Evolutionary conservation across 164 flowering plant genomes (phyloP), one percentile per base, ranked within the genome.

Genomic region (Piper longum): DNA sequence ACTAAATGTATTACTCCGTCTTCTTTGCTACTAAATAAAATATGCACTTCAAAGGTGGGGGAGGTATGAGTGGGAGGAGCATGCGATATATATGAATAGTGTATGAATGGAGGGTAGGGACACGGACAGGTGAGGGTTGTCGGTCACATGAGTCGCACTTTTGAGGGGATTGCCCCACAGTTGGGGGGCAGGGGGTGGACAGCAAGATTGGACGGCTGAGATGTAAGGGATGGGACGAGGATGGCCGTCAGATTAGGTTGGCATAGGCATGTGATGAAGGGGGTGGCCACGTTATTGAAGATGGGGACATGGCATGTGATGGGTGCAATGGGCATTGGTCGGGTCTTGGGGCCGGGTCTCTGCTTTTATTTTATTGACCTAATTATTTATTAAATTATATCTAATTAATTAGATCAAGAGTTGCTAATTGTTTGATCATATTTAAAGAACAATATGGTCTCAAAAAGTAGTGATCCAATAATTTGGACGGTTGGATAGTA

Each of bases 111-210:
- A 58, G 63, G 45, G 7, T n/a, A n/a, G 42, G 59, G 77, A 68
- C 73, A 72, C n/a, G 52, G 16, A 66, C 75, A 65, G 74, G 66
- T 48, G 52, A 64, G 56, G 48, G 73, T 9, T 79, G 82, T 72
- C 65, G 74, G 78, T 75, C 60, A 73, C 56, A 64, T 16, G 67
- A 59, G 74, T 36, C 65, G 68, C 81, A 76, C 44, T 64, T 63
- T 66, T 63, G 74, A 74, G 75, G 54, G 52, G 39, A 63, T 54
- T 77, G 85, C 45, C 60, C 43, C 43, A 5, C 0, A 11, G 48
- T 39, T 63, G 56, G 43, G 73, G 66, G 76, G 78, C 85, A 77
- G 57, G 65, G 70, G 54, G 69, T 72, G 70, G 75, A 77, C 70
- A 60, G 36, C 26, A 59, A 26, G 55, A n/a, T 26, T 70, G 71